Evolutionary conservation across 495 filamentous ascomycete species (phyloP).

Genomic region (Bathelium albidoporum): DNA sequence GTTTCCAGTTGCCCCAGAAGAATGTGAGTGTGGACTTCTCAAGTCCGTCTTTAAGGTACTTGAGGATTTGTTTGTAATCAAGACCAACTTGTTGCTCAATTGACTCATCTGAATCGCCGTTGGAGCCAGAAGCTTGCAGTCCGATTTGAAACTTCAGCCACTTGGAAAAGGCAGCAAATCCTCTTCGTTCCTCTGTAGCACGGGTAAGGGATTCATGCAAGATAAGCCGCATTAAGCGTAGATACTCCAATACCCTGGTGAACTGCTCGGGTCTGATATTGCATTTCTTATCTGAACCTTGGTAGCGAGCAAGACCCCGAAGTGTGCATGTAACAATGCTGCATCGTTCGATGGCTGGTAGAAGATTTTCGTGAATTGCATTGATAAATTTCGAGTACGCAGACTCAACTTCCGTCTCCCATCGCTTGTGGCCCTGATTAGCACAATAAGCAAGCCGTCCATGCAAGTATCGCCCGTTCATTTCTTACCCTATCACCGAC

Average conservation of each 20-base stretch:
- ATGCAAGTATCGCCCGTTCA: not conserved
- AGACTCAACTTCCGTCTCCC: conserved; percentile 74
- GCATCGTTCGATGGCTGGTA: conserved; percentile 78
- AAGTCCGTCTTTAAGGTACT: conserved; percentile 25
- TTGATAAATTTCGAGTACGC: conserved; percentile 69
- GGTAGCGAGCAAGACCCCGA: conserved; percentile 75
- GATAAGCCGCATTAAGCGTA: conserved; percentile 49
- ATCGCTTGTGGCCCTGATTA: conserved; percentile 81
- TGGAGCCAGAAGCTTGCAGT: conserved; percentile 34
- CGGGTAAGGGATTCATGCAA: conserved; percentile 60
- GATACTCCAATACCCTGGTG: conserved; percentile 19
- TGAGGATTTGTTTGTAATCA: conserved; percentile 22
- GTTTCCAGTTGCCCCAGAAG: conserved; percentile 10
- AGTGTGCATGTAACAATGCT: conserved; percentile 72
- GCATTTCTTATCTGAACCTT: conserved; percentile 54
- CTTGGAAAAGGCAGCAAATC: conserved; percentile 67
- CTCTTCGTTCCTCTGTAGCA: conserved; percentile 64
- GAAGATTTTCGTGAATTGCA: conserved; percentile 72
- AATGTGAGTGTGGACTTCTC: conserved; percentile 12
- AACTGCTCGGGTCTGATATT: conserved; percentile 46
- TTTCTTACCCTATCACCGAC: conserved; percentile 63
- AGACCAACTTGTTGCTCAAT: conserved; percentile 23
- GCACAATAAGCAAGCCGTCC: not conserved
- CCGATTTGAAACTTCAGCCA: conserved; percentile 87
- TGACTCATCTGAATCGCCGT: conserved; percentile 38